phyloP scores from a whole-genome alignment of 208 protist genomes.

The Leishmania tropica region DNA sequence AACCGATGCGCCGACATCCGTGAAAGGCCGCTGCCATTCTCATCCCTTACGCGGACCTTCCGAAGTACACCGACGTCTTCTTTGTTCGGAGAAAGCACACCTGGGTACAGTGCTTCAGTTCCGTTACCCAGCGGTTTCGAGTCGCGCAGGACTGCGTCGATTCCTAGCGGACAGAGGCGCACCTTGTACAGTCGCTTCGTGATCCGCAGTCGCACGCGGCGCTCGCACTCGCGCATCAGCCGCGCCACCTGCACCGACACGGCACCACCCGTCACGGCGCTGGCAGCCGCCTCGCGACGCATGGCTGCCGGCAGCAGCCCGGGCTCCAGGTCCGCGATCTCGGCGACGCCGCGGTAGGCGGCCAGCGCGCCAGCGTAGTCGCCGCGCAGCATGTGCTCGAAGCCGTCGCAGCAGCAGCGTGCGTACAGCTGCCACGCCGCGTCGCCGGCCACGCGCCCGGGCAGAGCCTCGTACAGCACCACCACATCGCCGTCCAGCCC shows the following conservation, averaged over 20 bases:
- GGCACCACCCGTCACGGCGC: slow-evolving; percentile 10
- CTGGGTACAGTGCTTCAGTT: background rate
- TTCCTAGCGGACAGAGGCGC: slow-evolving; percentile 1
- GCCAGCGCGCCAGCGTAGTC: slow-evolving; percentile 37
- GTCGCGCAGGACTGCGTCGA: slow-evolving; percentile 2
- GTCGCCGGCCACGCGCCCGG: slow-evolving; percentile 13
- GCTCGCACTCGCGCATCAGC: slow-evolving; percentile 22
- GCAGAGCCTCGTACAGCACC: slow-evolving; percentile 34
- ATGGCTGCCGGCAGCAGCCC: slow-evolving; percentile 17
- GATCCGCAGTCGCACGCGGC: background rate
- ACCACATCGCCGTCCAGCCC: slow-evolving; percentile 22
- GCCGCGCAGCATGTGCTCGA: slow-evolving; percentile 41
- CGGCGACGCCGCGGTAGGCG: slow-evolving; percentile 24
- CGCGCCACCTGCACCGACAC: slow-evolving; percentile 23
- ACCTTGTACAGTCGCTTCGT: background rate
- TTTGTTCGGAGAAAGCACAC: too few relatives aligned
- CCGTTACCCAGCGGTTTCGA: background rate
- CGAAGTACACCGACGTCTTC: background rate
- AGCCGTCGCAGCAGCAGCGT: slow-evolving; percentile 29
- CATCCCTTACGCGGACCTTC: background rate
- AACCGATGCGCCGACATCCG: background rate
- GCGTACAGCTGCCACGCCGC: slow-evolving; percentile 32
- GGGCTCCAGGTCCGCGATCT: slow-evolving; percentile 19
- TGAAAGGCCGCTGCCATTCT: background rate
- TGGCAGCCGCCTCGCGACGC: slow-evolving; percentile 18